Base-by-base conservation (phyloP, 2,329 filamentous ascomycete genomes). In the Colletotrichum cuscutae region DNA sequence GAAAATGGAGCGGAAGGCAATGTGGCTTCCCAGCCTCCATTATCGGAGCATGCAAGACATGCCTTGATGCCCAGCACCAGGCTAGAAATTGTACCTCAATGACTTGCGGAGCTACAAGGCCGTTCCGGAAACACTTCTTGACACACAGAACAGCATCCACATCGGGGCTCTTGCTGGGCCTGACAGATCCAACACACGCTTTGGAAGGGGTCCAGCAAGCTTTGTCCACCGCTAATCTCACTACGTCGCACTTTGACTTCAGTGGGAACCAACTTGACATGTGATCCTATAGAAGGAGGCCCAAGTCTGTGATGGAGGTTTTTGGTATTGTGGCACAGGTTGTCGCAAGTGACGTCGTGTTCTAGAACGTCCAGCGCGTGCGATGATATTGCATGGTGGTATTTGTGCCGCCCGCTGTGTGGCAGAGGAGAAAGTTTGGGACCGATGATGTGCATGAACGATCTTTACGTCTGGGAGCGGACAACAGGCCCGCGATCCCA, bases 1-100 rank as follows among this genome's bases (percentile, higher is more conserved):
- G 67, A 71, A 73, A 73, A 73, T 70, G 30, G 68, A 67, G 71
- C 68, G 67, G 71, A 72, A 73, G 52, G n/a, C 35, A 64, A 35
- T 60, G 54, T 37, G 61, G 60, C 54, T 53, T 60, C 60, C 71
- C 70, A 65, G n/a, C 60, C 61, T 73, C 71, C 68, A 72, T 72
- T 49, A 72, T 68, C 68, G 71, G 68, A 73, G 61, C 37, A 58
- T 71, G 71, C 61, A 46, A 71, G 61, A 53, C 71, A 71, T 60
- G 52, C 56, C 61, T 57, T 42, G 49, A 71, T 60, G 37, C 56
- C 67, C 58, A 59, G 49, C 56, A 49, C 60, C 56, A 42, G 62
- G 22, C 67, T 57, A 24, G 35, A 62, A 37, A 5, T 22, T n/a
- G 32, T 62, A 7, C 22, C 46, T 35, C 35, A 67, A 54, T 61